These are phyloP conservation scores for Fusarium heterosporum DNA, from an alignment of 2,329 filamentous ascomycete species.

Conservation along the genomic window DNA sequence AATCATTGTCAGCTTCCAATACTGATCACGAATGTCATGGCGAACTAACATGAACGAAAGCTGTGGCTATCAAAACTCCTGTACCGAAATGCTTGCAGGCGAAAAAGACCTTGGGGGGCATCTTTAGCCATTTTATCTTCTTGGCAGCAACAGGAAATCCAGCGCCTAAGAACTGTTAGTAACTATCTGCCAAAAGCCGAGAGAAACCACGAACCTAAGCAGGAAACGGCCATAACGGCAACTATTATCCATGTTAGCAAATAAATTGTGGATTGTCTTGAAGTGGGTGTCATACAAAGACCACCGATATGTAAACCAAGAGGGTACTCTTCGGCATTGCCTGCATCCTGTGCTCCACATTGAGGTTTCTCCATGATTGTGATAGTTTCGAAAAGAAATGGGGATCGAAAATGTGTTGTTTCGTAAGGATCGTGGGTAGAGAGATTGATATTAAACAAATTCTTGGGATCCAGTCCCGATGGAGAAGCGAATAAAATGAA, in stretches of 20 bases:
- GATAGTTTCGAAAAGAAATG: neutral
- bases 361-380: constrained; percentile 44
- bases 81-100: constrained; percentile 76
- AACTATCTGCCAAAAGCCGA: accelerated
- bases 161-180: constrained; percentile 51
- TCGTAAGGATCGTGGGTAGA: constrained; percentile 8
- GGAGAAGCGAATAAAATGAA: neutral
- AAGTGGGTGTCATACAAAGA: constrained; percentile 44
- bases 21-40: neutral
- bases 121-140: constrained; percentile 69
- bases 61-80: constrained; percentile 77
- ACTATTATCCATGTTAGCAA: constrained; percentile 31
- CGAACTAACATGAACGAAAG: constrained; percentile 73
- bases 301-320: constrained; percentile 47
- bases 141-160: constrained; percentile 65
- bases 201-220: constrained; percentile 34
- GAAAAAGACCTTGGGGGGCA: constrained; percentile 68
- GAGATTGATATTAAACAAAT: neutral
- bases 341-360: constrained; percentile 38
- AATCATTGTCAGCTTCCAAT: neutral
- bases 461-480: constrained; percentile 14
- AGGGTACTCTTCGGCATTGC: constrained; percentile 41
- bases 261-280: neutral
- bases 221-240: constrained; percentile 46
- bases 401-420: neutral